A percentile compares a stretch with the other conserved stretches of the same genome.
These are phyloP conservation scores for Calonectria hongkongensis DNA, from an alignment of 2,329 filamentous ascomycete genomes.

Conservation along the genomic window DNA sequence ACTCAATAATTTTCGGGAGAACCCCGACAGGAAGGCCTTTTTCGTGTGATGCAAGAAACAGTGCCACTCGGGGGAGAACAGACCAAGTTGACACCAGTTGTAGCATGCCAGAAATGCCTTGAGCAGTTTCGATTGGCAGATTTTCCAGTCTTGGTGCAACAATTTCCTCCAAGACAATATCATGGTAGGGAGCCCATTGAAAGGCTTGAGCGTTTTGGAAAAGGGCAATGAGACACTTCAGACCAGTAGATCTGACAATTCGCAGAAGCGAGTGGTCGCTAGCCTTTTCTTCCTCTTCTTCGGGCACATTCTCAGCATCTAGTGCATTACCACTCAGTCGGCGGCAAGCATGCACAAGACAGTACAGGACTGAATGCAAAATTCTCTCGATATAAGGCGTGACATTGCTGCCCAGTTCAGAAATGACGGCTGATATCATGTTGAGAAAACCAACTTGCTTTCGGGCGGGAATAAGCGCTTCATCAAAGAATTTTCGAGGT, in stretches of 20 bases:
- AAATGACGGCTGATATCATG: constrained; percentile 91
- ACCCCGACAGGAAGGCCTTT: constrained; percentile 73
- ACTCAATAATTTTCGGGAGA: constrained; percentile 83
- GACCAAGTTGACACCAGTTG: constrained; percentile 90
- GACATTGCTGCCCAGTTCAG: constrained; percentile 86
- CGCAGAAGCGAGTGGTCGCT: constrained; percentile 76
- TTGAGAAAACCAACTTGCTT: constrained; percentile 95
- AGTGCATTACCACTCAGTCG: constrained; percentile 68
- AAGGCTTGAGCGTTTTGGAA: constrained; percentile 83
- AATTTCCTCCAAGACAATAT: constrained; percentile 82
- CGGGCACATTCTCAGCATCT: constrained; percentile 60
- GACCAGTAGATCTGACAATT: constrained; percentile 80
- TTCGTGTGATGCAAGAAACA: constrained; percentile 75
- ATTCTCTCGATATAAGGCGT: constrained; percentile 80
- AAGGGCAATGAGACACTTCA: constrained; percentile 88
- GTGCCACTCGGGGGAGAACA: constrained; percentile 76
- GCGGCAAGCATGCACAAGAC: constrained; percentile 82
- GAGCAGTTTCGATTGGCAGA: constrained; percentile 89
- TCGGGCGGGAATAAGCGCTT: constrained; percentile 78
- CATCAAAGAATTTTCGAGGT: constrained; percentile 71
- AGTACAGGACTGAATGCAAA: constrained; percentile 87
- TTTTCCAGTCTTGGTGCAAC: constrained; percentile 86
- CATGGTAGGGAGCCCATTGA: constrained; percentile 83
- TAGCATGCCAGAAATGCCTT: constrained; percentile 89
- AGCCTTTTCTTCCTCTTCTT: constrained; percentile 65